Percentiles rank a stretch among this genome's conserved stretches.
Evolutionary conservation across 306 rosid species (phyloP).

Genomic region (Vigna mungo): DNA sequence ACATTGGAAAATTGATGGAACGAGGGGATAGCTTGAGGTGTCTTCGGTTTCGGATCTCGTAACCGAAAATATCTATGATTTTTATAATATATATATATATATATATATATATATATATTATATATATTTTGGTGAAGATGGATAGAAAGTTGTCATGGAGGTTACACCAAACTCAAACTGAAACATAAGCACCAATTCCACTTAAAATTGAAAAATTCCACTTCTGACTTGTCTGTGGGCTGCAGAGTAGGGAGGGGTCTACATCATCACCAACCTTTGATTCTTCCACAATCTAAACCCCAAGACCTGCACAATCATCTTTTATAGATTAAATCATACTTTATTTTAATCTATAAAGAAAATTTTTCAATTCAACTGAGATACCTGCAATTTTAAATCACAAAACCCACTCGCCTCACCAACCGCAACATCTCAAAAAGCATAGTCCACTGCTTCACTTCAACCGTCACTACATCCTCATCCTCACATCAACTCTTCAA

Average conservation of each 20-base stretch:
- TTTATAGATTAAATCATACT: too few species aligned
- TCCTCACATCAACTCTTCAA: not conserved
- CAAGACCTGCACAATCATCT: not conserved
- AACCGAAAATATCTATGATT: too few species aligned
- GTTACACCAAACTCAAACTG: too few species aligned
- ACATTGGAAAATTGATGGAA: too few species aligned
- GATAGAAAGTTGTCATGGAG: not conserved
- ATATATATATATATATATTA: not conserved
- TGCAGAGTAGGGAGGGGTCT: slow-evolving; percentile 15
- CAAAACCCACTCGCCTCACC: slow-evolving; percentile 8
- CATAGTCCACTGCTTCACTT: not conserved
- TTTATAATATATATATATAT: not conserved
- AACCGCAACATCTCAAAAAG: slow-evolving; percentile 16
- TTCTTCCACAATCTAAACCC: slow-evolving; percentile 32
- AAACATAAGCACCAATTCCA: not conserved
- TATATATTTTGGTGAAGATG: not conserved
- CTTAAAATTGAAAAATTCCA: not conserved
- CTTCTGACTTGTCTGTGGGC: not conserved
- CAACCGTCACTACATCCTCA: slow-evolving; percentile 2
- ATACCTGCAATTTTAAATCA: too few species aligned
- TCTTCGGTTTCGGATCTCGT: too few species aligned
- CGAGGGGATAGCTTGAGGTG: too few species aligned
- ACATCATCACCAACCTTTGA: slow-evolving; percentile 55
- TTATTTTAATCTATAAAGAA: too few species aligned
- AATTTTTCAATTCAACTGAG: too few species aligned